phyloP scores from a whole-genome alignment of 2,329 filamentous ascomycete genomes.

The Dichotomopilus funicola region DNA sequence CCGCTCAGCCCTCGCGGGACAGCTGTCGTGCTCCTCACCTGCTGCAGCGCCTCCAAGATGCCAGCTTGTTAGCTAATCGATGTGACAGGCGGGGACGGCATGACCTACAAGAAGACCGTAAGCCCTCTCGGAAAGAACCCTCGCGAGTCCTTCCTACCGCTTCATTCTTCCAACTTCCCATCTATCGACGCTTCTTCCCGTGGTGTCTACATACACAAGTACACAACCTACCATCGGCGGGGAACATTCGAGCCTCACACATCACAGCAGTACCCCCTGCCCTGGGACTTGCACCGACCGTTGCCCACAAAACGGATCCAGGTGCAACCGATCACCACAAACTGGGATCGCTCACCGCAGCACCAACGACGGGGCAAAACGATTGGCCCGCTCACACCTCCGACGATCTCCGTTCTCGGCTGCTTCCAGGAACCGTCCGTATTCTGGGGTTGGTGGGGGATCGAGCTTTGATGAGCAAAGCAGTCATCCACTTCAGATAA shows the following conservation, averaged over 20 bases:
- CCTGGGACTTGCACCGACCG: neutral
- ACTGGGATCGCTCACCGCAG: conserved; percentile 12
- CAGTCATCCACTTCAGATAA: conserved; percentile 19
- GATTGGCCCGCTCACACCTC: conserved; percentile 20
- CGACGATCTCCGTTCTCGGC: conserved; percentile 27
- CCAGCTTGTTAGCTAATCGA: conserved; percentile 20
- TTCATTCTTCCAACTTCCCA: neutral
- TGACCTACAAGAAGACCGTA: conserved; percentile 20
- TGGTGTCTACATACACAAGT: neutral
- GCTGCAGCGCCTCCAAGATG: neutral
- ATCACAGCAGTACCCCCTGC: neutral
- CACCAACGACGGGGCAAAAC: conserved; percentile 22
- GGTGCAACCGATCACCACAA: conserved; percentile 10
- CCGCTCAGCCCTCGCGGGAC: conserved; percentile 18
- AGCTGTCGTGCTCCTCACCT: conserved; percentile 10
- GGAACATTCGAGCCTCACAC: neutral
- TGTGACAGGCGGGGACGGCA: conserved; percentile 11
- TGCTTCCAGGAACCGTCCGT: conserved; percentile 15
- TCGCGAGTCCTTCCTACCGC: neutral
- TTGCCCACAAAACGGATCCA: neutral
- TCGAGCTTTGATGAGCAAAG: conserved; percentile 5
- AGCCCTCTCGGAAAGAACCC: conserved; percentile 5
- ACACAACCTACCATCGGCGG: neutral
- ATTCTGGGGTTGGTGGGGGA: conserved; percentile 9
- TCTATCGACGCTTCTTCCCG: neutral